Evolutionary conservation across 495 filamentous ascomycete genomes (phyloP).

Genomic region (Recurvomyces mirabilis): DNA sequence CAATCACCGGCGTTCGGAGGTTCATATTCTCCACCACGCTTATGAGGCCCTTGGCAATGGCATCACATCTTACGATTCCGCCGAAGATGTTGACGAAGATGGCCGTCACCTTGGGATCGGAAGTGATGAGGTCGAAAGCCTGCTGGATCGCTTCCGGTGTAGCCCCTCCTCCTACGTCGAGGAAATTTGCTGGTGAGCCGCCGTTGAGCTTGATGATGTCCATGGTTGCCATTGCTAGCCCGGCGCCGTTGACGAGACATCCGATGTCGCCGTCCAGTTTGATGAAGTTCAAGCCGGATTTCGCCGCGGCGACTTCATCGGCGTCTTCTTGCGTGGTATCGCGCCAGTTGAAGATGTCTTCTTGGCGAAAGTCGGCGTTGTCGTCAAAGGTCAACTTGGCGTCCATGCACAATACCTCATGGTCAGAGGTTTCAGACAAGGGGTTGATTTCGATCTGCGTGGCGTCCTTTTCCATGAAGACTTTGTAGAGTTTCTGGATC

Average conservation of each 20-base stretch:
- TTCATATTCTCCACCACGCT: constrained; percentile 86
- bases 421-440: constrained; percentile 89
- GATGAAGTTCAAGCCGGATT: constrained; percentile 96
- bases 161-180: constrained; percentile 95
- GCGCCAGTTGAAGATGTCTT: constrained; percentile 88
- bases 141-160: constrained; percentile 93
- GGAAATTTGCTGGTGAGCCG: constrained; percentile 91
- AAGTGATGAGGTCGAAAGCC: constrained; percentile 96
- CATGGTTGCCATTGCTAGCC: constrained; percentile 99
- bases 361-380: constrained; percentile 95
- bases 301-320: constrained; percentile 91
- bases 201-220: constrained; percentile 99
- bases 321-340: constrained; percentile 92
- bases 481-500: constrained; percentile 96
- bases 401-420: constrained; percentile 96
- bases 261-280: constrained; percentile 99
- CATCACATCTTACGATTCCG: constrained; percentile 95
- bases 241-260: constrained; percentile 96
- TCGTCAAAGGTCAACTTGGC: constrained; percentile 97
- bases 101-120: constrained; percentile 93
- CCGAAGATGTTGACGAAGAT: constrained; percentile 99
- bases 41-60: constrained; percentile 93
- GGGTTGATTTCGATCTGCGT: constrained; percentile 99
- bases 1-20: constrained; percentile 90
- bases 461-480: constrained; percentile 95